Base-by-base conservation (phyloP, 106 monocot genomes). In the Dendrobium officinale region DNA sequence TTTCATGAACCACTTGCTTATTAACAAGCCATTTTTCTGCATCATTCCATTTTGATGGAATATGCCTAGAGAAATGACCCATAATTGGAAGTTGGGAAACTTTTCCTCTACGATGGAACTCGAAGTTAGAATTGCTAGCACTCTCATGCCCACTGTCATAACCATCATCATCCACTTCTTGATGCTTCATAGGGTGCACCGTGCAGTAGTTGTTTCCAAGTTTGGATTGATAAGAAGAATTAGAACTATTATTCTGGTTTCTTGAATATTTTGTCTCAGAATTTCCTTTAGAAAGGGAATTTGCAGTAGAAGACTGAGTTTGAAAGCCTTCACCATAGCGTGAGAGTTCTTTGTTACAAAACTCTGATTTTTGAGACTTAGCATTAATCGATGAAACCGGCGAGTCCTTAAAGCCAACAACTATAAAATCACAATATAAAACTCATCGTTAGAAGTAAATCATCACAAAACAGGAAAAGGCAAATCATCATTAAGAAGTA, bases 21-120 rank as follows among this genome's bases (percentile, higher is more conserved):
- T 81, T 85, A 0, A 86, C 55, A 20, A 98, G 82, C 98, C 94
- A 95, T 82, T 95, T 93, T 82, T 98, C 95, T 0, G 92, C 98
- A 83, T 95, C 98, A 76, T 95, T 95, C 98, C 98, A 98, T 78
- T 98, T 98, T 0, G 98, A 98, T 19, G 95, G 95, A 45, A 95
- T 24, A 26, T 89, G 87, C 80, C 91, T 86, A 4, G 64, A 82
- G 73, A 96, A 90, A 19, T 83, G 81, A 18, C 83, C 84, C 44
- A 41, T 47, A 13, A 26, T 55, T 26, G 80, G 79, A n/a, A 79
- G 70, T 49, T 80, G 80, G 6, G 55, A 18, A 15, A 75, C 18
- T 42, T 85, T 86, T 44, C 90, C 92, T 40, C 84, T 94, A 58
- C 66, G 77, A 22, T 85, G 85, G 59, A 97, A 97, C 88, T 97